phyloP scores from a whole-genome alignment of 225 moss, liverwort and hornwort genomes.

The Straminergon stramineum region DNA sequence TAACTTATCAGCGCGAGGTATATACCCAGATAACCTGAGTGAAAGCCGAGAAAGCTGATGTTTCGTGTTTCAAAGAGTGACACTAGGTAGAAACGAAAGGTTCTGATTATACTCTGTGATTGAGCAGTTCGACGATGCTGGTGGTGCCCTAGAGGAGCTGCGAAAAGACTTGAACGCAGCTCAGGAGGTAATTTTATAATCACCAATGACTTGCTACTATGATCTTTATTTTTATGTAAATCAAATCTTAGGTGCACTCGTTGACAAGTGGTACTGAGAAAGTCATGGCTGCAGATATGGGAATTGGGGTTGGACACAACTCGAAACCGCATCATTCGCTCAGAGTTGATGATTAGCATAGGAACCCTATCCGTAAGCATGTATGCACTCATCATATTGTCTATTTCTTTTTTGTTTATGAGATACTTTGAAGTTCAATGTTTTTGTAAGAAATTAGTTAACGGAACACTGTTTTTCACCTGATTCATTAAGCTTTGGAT shows the following conservation, averaged over 20 bases:
- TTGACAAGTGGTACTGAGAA: not conserved
- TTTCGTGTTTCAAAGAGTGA: not conserved
- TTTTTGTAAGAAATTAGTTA: not conserved
- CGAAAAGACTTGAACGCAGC: conserved; percentile 91
- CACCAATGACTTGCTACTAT: not conserved
- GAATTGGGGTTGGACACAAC: conserved; percentile 88
- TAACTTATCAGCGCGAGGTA: conserved; percentile 90
- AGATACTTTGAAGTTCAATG: not conserved
- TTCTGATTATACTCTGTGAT: not conserved
- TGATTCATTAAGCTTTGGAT: not conserved
- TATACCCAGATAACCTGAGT: not conserved
- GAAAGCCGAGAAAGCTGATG: not conserved
- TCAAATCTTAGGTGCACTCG: not conserved
- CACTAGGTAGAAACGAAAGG: not conserved
- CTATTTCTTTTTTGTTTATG: not conserved
- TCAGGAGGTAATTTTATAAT: conserved; percentile 43
- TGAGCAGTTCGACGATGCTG: conserved; percentile 81
- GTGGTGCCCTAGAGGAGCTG: conserved; percentile 89
- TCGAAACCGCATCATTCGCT: conserved; percentile 81
- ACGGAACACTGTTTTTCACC: not conserved
- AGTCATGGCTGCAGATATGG: conserved; percentile 49
- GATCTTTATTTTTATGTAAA: not conserved
- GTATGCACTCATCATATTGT: conserved; percentile 14
- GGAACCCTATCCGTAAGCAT: conserved; percentile 54
- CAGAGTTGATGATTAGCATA: conserved; percentile 67